These are phyloP conservation scores for Eucalyptus marginata DNA, from an alignment of 345 rosid genomes.

Conservation along the genomic window DNA sequence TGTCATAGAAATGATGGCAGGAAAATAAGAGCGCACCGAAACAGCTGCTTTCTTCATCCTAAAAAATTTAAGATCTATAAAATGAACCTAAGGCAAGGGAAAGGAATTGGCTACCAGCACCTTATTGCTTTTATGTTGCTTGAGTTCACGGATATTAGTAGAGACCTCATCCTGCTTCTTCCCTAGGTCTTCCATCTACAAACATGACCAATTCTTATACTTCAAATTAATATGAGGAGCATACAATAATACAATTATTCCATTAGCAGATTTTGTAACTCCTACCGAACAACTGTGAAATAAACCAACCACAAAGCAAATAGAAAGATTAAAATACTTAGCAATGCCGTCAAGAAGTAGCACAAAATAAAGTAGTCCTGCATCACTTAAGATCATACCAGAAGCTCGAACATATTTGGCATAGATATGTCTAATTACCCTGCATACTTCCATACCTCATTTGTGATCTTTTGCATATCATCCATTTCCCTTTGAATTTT, in stretches of 20 bases:
- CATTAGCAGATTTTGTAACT: neutral
- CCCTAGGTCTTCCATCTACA: constrained; percentile 44
- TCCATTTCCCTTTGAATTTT: constrained; percentile 16
- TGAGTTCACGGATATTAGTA: constrained; percentile 36
- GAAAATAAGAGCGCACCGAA: neutral
- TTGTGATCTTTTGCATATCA: constrained; percentile 35
- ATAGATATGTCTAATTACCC: neutral
- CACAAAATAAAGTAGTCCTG: neutral
- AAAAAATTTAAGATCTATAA: neutral
- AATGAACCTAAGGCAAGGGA: neutral
- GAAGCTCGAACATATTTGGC: neutral
- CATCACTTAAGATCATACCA: neutral
- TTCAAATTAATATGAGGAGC: neutral
- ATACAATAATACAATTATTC: neutral
- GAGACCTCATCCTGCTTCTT: constrained; percentile 19
- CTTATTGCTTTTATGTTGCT: constrained; percentile 59
- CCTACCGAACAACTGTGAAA: neutral
- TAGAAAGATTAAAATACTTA: neutral
- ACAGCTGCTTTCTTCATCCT: neutral
- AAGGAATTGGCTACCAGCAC: constrained; percentile 21
- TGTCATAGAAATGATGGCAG: neutral
- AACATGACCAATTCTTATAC: neutral
- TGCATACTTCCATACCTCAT: constrained; percentile 37
- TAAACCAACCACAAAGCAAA: neutral
- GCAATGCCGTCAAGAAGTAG: neutral